Conservation (phyloP, 768 basidiomycete species). For the Tremella fuciformis region DNA sequence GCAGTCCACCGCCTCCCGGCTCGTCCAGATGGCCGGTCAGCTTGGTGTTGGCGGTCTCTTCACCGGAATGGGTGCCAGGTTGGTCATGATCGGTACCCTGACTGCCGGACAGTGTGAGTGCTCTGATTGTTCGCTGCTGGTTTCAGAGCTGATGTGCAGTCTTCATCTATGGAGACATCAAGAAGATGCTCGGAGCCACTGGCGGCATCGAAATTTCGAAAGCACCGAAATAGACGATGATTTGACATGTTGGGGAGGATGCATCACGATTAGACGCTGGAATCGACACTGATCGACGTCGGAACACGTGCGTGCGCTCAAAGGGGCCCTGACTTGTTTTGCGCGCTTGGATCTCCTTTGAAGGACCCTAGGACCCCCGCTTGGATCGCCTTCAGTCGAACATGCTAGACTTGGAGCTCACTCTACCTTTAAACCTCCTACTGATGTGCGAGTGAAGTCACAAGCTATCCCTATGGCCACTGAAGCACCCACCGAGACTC, state of each 20-base stretch:
- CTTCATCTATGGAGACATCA: slow-evolving; percentile 50
- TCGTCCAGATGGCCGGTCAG: slow-evolving; percentile 53
- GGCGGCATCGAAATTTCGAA: slow-evolving; percentile 48
- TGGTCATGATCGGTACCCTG: slow-evolving; percentile 56
- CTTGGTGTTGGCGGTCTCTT: slow-evolving; percentile 54
- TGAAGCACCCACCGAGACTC: too few species aligned
- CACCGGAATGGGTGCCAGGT: slow-evolving; percentile 54
- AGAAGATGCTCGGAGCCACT: slow-evolving; percentile 46
- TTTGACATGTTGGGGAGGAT: slow-evolving; percentile 4
- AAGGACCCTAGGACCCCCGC: too few species aligned
- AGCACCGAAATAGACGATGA: slow-evolving; percentile 32
- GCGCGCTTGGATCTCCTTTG: too few species aligned
- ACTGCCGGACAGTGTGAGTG: slow-evolving; percentile 55
- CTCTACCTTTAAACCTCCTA: too few species aligned
- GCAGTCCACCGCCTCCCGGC: slow-evolving; percentile 52
- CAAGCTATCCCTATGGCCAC: too few species aligned
- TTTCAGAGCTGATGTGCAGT: slow-evolving; percentile 12
- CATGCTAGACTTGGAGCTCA: too few species aligned
- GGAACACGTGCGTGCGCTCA: too few species aligned
- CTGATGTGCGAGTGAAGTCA: too few species aligned
- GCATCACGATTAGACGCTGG: not conserved
- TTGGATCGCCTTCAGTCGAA: too few species aligned
- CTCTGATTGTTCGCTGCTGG: not conserved
- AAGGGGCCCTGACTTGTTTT: too few species aligned
- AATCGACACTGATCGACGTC: too few species aligned